Conservation (phyloP, 352 stramenopile genomes). For the Saprolegnia diclina region DNA sequence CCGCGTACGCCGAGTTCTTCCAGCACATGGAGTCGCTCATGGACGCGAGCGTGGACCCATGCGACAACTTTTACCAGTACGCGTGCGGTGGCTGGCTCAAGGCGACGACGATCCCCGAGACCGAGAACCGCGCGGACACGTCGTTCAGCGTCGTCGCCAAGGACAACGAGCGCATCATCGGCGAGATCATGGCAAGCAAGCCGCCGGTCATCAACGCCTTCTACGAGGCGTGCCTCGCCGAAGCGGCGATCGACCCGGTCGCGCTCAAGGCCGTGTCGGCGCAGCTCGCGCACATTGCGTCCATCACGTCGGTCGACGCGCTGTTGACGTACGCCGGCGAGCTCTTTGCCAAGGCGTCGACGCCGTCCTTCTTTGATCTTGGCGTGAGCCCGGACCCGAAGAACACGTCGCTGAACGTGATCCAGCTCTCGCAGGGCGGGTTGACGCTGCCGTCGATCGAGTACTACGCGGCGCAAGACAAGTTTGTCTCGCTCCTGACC, state of each 20-base stretch:
- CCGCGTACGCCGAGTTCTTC: slow-evolving; percentile 36
- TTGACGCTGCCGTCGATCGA: slow-evolving; percentile 60
- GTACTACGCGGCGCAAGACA: slow-evolving; percentile 50
- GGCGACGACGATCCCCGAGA: slow-evolving; percentile 40
- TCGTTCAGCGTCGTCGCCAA: slow-evolving; percentile 78
- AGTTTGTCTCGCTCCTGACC: slow-evolving; percentile 42
- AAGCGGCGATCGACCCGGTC: slow-evolving; percentile 36
- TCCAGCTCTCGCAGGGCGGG: slow-evolving; percentile 48
- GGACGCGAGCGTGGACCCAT: slow-evolving; percentile 52
- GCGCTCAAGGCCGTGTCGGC: slow-evolving; percentile 38
- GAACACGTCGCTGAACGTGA: slow-evolving; percentile 41
- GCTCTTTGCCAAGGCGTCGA: slow-evolving; percentile 40
- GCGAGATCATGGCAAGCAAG: slow-evolving; percentile 40
- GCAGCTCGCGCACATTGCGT: slow-evolving; percentile 40
- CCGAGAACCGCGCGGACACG: slow-evolving; percentile 64
- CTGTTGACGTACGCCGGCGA: slow-evolving; percentile 43
- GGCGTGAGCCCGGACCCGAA: slow-evolving; percentile 40
- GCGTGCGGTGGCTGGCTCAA: slow-evolving; percentile 65
- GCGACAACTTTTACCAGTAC: slow-evolving; percentile 72
- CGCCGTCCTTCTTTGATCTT: slow-evolving; percentile 47
- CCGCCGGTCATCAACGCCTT: slow-evolving; percentile 47
- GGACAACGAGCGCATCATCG: slow-evolving; percentile 59
- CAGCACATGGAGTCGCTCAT: slow-evolving; percentile 41
- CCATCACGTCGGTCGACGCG: slow-evolving; percentile 35
- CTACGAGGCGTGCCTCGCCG: slow-evolving; percentile 50